Evolutionary conservation across 225 moss, liverwort and hornwort species (phyloP).

Genomic region (Antitrichia curtipendula): DNA sequence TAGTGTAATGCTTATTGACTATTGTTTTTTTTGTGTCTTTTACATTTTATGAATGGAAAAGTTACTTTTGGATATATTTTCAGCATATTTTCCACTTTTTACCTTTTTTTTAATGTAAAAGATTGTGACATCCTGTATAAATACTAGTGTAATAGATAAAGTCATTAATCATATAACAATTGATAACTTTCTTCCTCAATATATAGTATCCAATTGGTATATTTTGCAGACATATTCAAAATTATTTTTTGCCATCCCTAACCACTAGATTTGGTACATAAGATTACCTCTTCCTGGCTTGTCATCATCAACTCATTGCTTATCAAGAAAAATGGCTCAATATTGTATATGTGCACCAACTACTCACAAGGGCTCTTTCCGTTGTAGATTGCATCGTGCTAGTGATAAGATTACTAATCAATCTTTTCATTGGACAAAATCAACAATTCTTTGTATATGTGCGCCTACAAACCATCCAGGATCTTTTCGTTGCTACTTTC

Average conservation of each 20-base stretch:
- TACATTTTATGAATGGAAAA: not conserved
- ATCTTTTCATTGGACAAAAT: not conserved
- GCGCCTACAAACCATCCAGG: not conserved
- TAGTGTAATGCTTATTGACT: no score
- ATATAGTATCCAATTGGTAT: not conserved
- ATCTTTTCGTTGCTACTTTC: not conserved
- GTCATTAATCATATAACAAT: not conserved
- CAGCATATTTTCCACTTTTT: no score
- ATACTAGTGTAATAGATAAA: not conserved
- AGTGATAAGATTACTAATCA: fast-evolving
- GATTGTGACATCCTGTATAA: no score
- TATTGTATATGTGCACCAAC: not conserved
- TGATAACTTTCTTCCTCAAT: not conserved
- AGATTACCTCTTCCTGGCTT: not conserved
- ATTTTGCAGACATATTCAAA: not conserved
- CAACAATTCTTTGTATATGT: not conserved
- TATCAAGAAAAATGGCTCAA: not conserved
- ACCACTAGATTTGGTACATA: not conserved
- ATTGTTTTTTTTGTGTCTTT: not conserved
- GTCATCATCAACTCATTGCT: not conserved
- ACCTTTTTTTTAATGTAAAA: not conserved
- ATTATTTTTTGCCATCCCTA: not conserved
- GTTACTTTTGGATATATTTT: not conserved
- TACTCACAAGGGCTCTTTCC: not conserved
- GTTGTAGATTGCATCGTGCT: not conserved